Percentiles rank a stretch among this genome's conserved stretches.
Evolutionary conservation across 148 eudicot species (phyloP).

Genomic region (Talinum fruticosum): DNA sequence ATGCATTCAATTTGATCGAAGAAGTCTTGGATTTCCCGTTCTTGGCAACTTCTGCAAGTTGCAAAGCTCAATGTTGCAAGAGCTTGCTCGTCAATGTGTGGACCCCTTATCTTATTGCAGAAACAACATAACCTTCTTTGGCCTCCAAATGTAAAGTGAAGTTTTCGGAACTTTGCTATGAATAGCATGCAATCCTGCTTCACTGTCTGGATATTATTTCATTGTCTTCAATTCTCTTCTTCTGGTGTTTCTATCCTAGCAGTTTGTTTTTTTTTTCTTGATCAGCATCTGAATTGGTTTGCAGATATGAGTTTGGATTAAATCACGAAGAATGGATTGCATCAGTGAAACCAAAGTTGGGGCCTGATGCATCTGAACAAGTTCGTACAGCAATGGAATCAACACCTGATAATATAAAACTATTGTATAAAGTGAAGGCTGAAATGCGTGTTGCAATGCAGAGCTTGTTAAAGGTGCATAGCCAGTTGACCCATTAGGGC

Average conservation of each 20-base stretch:
- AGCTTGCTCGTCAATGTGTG: not conserved
- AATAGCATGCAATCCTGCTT: not conserved
- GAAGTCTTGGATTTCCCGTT: not conserved
- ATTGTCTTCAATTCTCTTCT: not conserved
- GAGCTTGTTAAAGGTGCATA: slow-evolving; percentile 65
- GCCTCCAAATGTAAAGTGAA: not conserved
- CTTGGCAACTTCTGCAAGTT: not conserved
- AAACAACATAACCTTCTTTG: not conserved
- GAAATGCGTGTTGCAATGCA: slow-evolving; percentile 70
- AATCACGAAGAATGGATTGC: slow-evolving; percentile 82
- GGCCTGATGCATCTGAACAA: slow-evolving; percentile 47
- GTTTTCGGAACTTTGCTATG: not conserved
- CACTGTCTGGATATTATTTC: not conserved
- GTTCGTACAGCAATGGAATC: slow-evolving; percentile 45
- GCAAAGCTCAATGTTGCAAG: not conserved
- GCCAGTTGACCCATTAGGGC: not conserved
- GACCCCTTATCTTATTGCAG: not conserved
- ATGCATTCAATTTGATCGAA: not conserved
- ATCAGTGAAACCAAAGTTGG: slow-evolving; percentile 59
- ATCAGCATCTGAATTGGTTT: slow-evolving; percentile 20
- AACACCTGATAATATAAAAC: slow-evolving; percentile 45
- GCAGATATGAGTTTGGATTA: slow-evolving; percentile 76
- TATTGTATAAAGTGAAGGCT: slow-evolving; percentile 67
- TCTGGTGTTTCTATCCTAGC: not conserved
- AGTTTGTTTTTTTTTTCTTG: slow-evolving; percentile 20